Percentiles rank a stretch among this genome's conserved stretches.
Conservation (phyloP, 306 rosid species). For the Sicyos edulis region DNA sequence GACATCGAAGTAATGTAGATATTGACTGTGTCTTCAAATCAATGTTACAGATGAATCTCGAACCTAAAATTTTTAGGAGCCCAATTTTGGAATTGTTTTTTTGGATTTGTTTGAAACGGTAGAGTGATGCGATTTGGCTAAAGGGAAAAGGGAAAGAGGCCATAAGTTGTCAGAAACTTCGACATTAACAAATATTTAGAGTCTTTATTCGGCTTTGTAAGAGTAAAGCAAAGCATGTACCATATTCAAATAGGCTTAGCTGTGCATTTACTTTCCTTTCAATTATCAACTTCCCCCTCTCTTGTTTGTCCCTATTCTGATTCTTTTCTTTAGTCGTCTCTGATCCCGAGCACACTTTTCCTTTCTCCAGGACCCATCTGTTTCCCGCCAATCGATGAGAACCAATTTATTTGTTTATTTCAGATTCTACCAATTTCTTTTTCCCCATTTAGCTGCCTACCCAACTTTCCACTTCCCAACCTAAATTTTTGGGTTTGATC, state of each 20-base stretch:
- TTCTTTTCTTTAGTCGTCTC: conserved; percentile 48
- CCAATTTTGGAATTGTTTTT: conserved; percentile 11
- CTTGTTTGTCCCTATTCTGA: conserved; percentile 27
- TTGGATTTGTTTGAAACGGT: conserved; percentile 25
- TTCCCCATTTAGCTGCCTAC: not conserved
- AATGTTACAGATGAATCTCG: no score
- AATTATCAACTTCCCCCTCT: conserved; percentile 35
- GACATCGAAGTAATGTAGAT: no score
- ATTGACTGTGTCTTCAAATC: no score
- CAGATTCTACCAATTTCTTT: not conserved
- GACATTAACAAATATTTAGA: conserved; percentile 29
- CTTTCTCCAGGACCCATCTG: conserved; percentile 48
- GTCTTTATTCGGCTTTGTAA: conserved; percentile 31
- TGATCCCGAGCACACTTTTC: conserved; percentile 67
- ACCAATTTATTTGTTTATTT: conserved; percentile 2
- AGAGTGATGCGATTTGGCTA: conserved; percentile 36
- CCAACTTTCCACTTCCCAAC: no score
- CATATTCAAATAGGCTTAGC: conserved; percentile 27
- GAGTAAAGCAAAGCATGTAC: conserved; percentile 38
- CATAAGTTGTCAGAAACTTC: conserved; percentile 38
- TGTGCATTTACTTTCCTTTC: conserved; percentile 35
- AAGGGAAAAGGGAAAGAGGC: conserved; percentile 30
- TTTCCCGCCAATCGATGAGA: conserved; percentile 26
- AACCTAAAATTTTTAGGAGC: no score
- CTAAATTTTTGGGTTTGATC: no score